Conservation (phyloP, 768 basidiomycete genomes). For the Russula ochroleuca region DNA sequence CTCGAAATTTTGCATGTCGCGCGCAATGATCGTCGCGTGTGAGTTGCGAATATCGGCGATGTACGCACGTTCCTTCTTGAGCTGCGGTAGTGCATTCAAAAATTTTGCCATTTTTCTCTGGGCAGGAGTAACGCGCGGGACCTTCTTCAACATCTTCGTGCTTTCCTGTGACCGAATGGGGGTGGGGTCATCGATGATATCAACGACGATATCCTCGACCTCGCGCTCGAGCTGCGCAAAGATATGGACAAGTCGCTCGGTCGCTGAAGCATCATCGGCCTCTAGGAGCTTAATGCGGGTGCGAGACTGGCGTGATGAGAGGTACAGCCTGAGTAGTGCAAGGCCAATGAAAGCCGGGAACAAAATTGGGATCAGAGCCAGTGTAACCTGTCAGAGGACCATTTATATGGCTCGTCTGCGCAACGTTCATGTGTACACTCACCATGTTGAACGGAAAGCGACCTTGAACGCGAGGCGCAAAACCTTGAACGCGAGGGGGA, state of each 20-base stretch:
- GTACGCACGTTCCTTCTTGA: conserved; percentile 68
- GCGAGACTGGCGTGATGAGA: conserved; percentile 56
- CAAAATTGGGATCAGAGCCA: conserved; percentile 57
- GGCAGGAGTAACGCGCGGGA: conserved; percentile 44
- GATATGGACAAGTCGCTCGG: conserved; percentile 51
- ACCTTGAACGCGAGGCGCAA: conserved; percentile 1
- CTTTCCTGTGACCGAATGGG: neutral
- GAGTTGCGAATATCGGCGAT: conserved; percentile 57
- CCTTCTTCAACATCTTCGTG: conserved; percentile 25
- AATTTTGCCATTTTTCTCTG: conserved; percentile 55
- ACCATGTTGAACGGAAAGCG: conserved; percentile 73
- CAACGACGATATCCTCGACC: conserved; percentile 57
- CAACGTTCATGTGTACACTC: conserved; percentile 30
- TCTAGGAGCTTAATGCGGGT: conserved; percentile 64
- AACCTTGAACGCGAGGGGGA: conserved; percentile 7
- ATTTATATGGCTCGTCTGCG: neutral
- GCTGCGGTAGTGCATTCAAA: conserved; percentile 61
- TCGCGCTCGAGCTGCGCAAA: conserved; percentile 55
- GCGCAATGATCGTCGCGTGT: conserved; percentile 67
- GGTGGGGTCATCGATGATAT: conserved; percentile 46
- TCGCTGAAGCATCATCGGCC: conserved; percentile 42
- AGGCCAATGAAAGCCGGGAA: conserved; percentile 56
- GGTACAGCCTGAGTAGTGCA: conserved; percentile 51
- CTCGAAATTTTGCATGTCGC: conserved; percentile 60
- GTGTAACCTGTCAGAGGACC: conserved; percentile 42